Evolutionary conservation across 495 filamentous ascomycete genomes (phyloP), one percentile per base, ranked within the genome.

Genomic region (Hyaloscypha finlandica): DNA sequence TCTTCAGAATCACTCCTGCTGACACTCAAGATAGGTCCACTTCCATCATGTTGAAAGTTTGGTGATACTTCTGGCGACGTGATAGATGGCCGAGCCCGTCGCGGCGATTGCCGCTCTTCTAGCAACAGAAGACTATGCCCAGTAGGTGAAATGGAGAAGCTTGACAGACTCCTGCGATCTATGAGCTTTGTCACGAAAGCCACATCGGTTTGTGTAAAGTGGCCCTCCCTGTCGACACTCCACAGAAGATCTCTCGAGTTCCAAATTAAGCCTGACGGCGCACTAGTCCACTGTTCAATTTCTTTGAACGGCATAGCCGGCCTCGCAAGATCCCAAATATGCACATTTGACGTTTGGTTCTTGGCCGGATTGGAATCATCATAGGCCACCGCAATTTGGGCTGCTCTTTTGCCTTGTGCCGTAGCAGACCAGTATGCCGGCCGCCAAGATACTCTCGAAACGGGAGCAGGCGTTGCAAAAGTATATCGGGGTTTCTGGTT

Each of bases 241-340:
- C 95, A 99, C 32, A 99, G 78, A 4, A 96, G 81, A 72, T 97
- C 91, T 72, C 93, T 89, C 52, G 92, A 90, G 73, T 89, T 92
- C 96, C 96, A 99, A 32, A 96, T 84, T 60, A 98, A 77, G 63
- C 93, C 91, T 51, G 86, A 88, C 11, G 93, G 89, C 25, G 89
- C 81, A 35, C 76, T 82, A 42, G 89, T 84, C 71, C 94, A 93
- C 54, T 87, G 82, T 71, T 91, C 87, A 65, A 97, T 88, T 74
- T 96, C 94, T 59, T 92, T 87, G 70, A 90, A 93, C 1, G 95
- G 95, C 73, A 99, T 86, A 67, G 89, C 86, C 2, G 94, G 92
- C 30, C 94, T 83, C 30, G 90, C 91, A 64, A 97, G 84, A 79
- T 99, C 94, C 95, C 95, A 99, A 6, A 97, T 79, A 69, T 97